Percentiles rank a stretch among this genome's conserved stretches.
Conservation (phyloP, 1,139 yeast genomes). For the Kodamaea ohmeri region DNA sequence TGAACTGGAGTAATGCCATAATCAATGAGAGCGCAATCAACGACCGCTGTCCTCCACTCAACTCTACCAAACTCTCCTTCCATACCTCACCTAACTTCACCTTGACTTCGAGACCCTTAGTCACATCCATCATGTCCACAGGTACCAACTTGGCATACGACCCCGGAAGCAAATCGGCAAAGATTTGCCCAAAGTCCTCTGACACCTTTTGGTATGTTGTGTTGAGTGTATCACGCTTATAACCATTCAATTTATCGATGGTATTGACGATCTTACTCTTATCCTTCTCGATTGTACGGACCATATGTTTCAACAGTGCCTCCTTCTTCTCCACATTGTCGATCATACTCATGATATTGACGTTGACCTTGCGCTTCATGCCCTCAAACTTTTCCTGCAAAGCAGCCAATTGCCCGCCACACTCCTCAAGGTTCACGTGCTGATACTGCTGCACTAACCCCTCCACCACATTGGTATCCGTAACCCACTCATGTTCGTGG, state of each 20-base stretch:
- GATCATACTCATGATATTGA: slow-evolving; percentile 89
- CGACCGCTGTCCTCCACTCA: slow-evolving; percentile 97
- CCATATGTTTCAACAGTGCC: slow-evolving; percentile 70
- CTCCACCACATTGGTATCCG: slow-evolving; percentile 56
- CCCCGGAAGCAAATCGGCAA: slow-evolving; percentile 84
- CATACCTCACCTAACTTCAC: slow-evolving; percentile 90
- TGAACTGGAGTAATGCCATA: slow-evolving; percentile 85
- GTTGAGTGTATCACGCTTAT: slow-evolving; percentile 78
- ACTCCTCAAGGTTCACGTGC: slow-evolving; percentile 60
- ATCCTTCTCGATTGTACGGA: slow-evolving; percentile 85
- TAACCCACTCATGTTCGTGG: slow-evolving; percentile 68
- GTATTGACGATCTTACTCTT: slow-evolving; percentile 88
- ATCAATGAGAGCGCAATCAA: slow-evolving; percentile 87
- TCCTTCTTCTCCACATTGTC: slow-evolving; percentile 93
- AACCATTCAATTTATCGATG: slow-evolving; percentile 78
- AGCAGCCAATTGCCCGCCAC: slow-evolving; percentile 54
- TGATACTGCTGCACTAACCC: slow-evolving; percentile 57
- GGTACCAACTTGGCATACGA: slow-evolving; percentile 90
- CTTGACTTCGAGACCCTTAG: slow-evolving; percentile 87
- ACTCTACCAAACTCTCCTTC: slow-evolving; percentile 93
- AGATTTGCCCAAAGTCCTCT: slow-evolving; percentile 87
- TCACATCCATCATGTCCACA: slow-evolving; percentile 73
- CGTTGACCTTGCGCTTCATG: slow-evolving; percentile 83
- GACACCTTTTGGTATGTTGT: slow-evolving; percentile 86
- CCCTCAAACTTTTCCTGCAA: slow-evolving; percentile 63